Evolutionary conservation across 352 stramenopile species (phyloP).

Genomic region (Globisporangium middletonii): DNA sequence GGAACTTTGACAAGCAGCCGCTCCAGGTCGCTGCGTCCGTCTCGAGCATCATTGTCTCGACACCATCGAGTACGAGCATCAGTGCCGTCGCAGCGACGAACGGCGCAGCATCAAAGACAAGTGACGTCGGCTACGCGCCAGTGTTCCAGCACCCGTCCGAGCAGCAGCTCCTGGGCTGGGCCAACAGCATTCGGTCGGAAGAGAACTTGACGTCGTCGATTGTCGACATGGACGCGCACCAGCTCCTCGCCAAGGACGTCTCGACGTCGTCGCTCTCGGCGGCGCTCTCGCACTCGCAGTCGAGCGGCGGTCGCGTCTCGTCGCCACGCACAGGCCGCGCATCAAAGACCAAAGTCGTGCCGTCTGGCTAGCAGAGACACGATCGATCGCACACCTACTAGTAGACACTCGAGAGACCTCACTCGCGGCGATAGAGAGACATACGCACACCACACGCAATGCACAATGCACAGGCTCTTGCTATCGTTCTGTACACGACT

Average conservation of each 20-base stretch:
- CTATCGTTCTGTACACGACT: background rate
- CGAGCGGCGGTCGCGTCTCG: constrained; percentile 5
- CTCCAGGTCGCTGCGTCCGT: constrained; percentile 12
- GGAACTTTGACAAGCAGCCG: constrained; percentile 12
- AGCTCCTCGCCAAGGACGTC: constrained; percentile 15
- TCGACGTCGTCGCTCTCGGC: constrained; percentile 16
- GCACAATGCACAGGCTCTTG: background rate
- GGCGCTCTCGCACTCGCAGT: constrained; percentile 9
- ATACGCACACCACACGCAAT: background rate
- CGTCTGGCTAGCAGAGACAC: constrained; percentile 21
- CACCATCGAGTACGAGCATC: constrained; percentile 7
- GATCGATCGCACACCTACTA: background rate
- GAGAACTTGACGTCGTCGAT: constrained; percentile 11
- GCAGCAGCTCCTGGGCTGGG: constrained; percentile 11
- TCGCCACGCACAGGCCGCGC: constrained; percentile 18
- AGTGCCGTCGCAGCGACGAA: background rate
- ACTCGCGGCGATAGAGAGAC: background rate
- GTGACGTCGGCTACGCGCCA: background rate
- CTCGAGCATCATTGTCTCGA: constrained; percentile 18
- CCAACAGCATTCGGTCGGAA: constrained; percentile 10
- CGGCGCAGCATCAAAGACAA: background rate
- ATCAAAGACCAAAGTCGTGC: constrained; percentile 30
- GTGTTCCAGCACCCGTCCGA: background rate
- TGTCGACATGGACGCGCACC: constrained; percentile 9
- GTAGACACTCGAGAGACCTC: background rate